Base-by-base conservation (phyloP, 2,329 filamentous ascomycete species). In the Colletotrichum costaricense region DNA sequence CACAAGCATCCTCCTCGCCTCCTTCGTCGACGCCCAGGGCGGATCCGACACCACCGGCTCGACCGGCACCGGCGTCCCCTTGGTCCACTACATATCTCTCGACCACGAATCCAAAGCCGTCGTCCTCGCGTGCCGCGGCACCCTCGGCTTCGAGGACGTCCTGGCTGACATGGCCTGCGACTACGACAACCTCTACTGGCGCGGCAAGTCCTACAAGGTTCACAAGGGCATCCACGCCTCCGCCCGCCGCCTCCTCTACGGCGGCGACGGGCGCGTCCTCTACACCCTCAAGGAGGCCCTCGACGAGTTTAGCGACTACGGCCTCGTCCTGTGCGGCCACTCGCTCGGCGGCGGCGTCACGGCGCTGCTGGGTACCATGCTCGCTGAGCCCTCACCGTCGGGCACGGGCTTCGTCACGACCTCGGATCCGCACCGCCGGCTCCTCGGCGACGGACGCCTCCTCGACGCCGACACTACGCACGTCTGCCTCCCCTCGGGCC, bases 141-240 rank as follows among this genome's bases (percentile, higher is more conserved):
- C 93, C 0, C 85, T 93, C 52, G 93, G 93, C 0, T 94, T 94
- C 73, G 92, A 94, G 77, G 93, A 94, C 78, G 89, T 94, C 28
- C 82, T 94, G 46, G 92, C 92, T 0, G 93, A 94, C 77, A 90
- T 94, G 88, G 92, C 92, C 35, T 94, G 92, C 80, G 92, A 93
- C 59, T 94, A 94, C 75, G 92, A 93, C 76, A 87, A 91, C 67
- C 82, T 93, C 11, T 74, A 84, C 5, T 92, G 93, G 91, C 87
- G 90, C 70, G 91, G 91, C 19, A 88, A 86, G 71, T 83, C 84
- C 1, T 94, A 93, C 83, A 90, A 92, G 75, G 92, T 94, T 0
- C 93, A 94, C 81, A 94, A 94, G 79, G 93, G 93, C 16, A 91
- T 94, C 67, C 92, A 94, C 78, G 92, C 92, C 0, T 94, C 92